A percentile compares a stretch with the other conserved stretches of the same genome.
phyloP scores from a whole-genome alignment of 192 early-diverging fungal species.

The Coemansia sp. region DNA sequence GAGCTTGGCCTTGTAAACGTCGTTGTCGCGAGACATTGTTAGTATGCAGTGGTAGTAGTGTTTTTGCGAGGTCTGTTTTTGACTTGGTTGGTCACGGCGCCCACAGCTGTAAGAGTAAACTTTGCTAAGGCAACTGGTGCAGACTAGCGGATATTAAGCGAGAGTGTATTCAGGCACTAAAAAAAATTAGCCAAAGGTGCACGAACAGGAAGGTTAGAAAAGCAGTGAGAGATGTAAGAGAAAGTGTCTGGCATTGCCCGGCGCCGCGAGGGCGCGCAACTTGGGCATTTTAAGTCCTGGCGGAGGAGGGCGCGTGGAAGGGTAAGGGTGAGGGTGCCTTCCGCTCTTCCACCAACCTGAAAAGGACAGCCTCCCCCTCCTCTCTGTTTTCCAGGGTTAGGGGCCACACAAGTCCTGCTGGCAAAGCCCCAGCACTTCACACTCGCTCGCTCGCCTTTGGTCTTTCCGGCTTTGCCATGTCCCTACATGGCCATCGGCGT shows the following conservation, averaged over 20 bases:
- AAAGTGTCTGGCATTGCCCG: neutral
- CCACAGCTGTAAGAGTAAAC: neutral
- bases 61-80: neutral
- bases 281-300: neutral
- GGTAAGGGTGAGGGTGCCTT: constrained; percentile 1
- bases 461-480: neutral
- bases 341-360: neutral
- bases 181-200: neutral
- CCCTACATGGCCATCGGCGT: neutral
- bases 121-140: neutral
- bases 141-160: neutral
- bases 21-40: constrained; percentile 61
- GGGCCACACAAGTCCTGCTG: neutral
- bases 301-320: neutral
- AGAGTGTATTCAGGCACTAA: neutral
- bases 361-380: neutral
- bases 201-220: neutral
- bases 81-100: neutral
- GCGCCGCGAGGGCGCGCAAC: neutral
- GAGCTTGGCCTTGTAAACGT: constrained; percentile 98
- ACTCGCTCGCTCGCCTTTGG: neutral
- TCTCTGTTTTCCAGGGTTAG: neutral
- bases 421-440: neutral
- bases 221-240: neutral
- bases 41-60: neutral